phyloP scores from a whole-genome alignment of 1,284 basidiomycete species.

The Puccinia triticina region DNA sequence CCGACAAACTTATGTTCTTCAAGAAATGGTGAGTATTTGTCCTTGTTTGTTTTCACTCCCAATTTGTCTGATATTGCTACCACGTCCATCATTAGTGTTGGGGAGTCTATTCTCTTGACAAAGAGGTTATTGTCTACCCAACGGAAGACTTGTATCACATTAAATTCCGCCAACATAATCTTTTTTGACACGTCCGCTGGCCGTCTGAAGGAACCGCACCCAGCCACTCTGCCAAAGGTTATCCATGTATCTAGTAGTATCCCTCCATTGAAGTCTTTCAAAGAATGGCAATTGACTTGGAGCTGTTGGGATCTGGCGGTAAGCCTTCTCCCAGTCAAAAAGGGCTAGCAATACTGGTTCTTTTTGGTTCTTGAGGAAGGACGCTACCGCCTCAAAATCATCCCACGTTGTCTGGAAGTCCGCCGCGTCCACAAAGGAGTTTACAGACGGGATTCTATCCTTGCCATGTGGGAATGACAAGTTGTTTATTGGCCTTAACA shows the following conservation, averaged over 20 bases:
- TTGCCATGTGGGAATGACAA: no score
- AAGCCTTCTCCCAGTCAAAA: background rate
- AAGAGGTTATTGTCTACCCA: constrained; percentile 11
- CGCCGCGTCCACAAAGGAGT: no score
- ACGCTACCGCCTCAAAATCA: background rate
- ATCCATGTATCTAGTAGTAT: background rate
- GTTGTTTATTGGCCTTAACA: no score
- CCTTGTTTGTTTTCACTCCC: no score
- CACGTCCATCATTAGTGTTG: background rate
- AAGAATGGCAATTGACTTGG: background rate
- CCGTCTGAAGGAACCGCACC: background rate
- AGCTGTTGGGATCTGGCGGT: background rate
- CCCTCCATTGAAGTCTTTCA: background rate
- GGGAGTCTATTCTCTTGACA: background rate
- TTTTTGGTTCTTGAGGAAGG: background rate
- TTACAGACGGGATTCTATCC: no score
- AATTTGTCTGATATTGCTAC: no score
- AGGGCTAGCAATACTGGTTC: background rate
- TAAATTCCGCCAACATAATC: background rate
- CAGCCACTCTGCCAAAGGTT: background rate
- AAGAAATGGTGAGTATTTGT: background rate
- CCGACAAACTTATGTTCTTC: background rate
- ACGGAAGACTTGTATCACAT: background rate
- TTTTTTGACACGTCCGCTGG: background rate
- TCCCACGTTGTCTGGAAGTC: no score